Base-by-base conservation (phyloP, 257 asterid genomes). In the Ballota nigra region DNA sequence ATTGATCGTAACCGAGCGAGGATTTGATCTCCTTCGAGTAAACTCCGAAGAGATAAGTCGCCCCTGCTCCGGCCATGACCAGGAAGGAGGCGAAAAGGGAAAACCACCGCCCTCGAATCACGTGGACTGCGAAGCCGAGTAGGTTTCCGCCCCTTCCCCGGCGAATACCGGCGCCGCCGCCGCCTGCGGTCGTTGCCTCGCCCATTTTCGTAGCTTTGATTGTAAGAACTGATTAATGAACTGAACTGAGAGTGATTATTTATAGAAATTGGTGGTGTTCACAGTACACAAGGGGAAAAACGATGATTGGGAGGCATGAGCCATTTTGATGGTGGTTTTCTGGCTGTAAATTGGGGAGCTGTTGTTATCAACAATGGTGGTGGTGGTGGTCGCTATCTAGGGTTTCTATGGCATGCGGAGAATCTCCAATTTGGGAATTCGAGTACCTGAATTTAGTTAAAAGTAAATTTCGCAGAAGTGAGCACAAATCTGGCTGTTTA, bases 51-150 rank as follows among this genome's bases (percentile, higher is more conserved):
- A 91, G 84, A 28, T 91, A 91, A 1, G 97, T 89, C 0, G 97
- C 97, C n/a, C 97, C 97, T 0, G 97, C 97, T 5, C 96, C 97
- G 19, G 96, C 87, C 97, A 89, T 91, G 64, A 91, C 69, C 18
- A 91, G 85, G 73, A 91, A 84, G 4, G 97, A 82, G 22, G 96
- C 96, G 69, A 86, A 91, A 0, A 91, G 91, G n/a, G 96, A 87
- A 70, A 91, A 91, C 97, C 97, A 91, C 59, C 96, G 75, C 13
- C 96, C 97, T 20, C 81, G 78, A 36, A 88, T 9, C 8, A 91
- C 80, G 75, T 87, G 89, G 18, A 55, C 65, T 0, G 81, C 71
- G 64, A 88, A 86, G 11, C 75, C 40, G 29, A 82, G 51, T 5
- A 47, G 76, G 22, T 71, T 72, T 8, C 61, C 49, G 34, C 53